These are phyloP conservation scores for Nicotiana otophora DNA, from an alignment of 257 asterid species.

Conservation along the genomic window DNA sequence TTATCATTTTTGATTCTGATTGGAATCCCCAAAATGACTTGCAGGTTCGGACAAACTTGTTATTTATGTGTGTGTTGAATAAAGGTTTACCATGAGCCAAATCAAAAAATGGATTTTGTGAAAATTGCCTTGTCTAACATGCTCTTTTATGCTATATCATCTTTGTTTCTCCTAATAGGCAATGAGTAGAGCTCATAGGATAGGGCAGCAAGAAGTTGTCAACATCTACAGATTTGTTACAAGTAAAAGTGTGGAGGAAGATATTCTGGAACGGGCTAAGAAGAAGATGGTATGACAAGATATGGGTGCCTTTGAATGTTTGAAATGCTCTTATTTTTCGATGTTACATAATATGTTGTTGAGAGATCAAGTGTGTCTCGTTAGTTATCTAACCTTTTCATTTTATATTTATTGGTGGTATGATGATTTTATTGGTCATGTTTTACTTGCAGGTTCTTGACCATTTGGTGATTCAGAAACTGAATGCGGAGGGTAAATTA, in stretches of 20 bases:
- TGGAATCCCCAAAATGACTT: conserved; percentile 99
- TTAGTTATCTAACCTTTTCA: neutral
- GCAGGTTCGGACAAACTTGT: conserved; percentile 52
- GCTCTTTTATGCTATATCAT: neutral
- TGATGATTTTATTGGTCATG: conserved; percentile 1
- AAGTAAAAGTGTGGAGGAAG: conserved; percentile 99
- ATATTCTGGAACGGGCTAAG: conserved; percentile 97
- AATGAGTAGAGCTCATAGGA: conserved; percentile 99
- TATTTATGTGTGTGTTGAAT: neutral
- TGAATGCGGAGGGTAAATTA: conserved; percentile 95
- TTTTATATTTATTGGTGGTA: neutral
- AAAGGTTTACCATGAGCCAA: neutral
- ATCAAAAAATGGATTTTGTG: neutral
- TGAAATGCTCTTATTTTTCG: neutral
- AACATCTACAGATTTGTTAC: conserved; percentile 97
- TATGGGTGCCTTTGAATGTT: neutral
- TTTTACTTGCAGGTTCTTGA: conserved; percentile 69
- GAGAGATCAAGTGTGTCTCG: neutral
- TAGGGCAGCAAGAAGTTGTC: conserved; percentile 99
- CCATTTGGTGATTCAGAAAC: conserved; percentile 93
- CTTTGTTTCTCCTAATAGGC: conserved; percentile 45
- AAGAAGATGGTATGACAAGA: conserved; percentile 81
- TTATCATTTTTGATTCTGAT: conserved; percentile 97
- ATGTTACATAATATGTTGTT: conserved; percentile 1
- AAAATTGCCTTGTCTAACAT: conserved; percentile 9